These are phyloP conservation scores for Westerdykella sp. DNA, from an alignment of 2,329 filamentous ascomycete genomes.

Conservation along the genomic window DNA sequence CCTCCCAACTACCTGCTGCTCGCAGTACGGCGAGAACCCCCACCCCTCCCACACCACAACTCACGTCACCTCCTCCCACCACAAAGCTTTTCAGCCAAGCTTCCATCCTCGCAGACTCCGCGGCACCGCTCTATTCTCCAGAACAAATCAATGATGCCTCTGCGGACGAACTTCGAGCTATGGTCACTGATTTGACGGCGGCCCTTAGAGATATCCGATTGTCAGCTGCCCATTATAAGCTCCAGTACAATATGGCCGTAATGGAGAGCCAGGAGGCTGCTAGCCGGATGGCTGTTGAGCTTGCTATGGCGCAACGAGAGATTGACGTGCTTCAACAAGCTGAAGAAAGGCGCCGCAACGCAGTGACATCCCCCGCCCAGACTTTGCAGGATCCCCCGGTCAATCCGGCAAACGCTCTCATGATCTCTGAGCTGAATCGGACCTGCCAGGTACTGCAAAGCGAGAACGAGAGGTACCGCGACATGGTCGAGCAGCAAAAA, in stretches of 20 bases:
- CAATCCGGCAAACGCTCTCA: constrained; percentile 51
- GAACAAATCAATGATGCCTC: constrained; percentile 50
- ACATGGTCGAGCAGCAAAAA: constrained; percentile 66
- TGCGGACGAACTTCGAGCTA: constrained; percentile 48
- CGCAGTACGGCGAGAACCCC: constrained; percentile 39
- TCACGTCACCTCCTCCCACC: constrained; percentile 47
- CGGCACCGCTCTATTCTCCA: constrained; percentile 41
- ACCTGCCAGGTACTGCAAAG: constrained; percentile 61
- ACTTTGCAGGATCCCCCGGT: constrained; percentile 46
- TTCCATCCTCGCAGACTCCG: constrained; percentile 24
- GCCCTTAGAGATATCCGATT: constrained; percentile 65
- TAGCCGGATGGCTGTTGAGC: constrained; percentile 82
- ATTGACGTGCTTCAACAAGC: constrained; percentile 74
- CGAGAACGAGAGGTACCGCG: constrained; percentile 58
- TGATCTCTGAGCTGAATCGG: constrained; percentile 43
- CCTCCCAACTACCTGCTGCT: constrained; percentile 49
- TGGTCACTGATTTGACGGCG: constrained; percentile 48
- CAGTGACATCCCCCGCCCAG: constrained; percentile 49
- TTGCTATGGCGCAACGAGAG: constrained; percentile 83
- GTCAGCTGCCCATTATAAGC: constrained; percentile 80
- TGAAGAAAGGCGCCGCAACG: constrained; percentile 59
- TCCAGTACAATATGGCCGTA: constrained; percentile 78
- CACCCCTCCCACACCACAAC: constrained; percentile 46
- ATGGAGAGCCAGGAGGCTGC: constrained; percentile 80
- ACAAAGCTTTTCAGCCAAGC: constrained; percentile 23